These are phyloP conservation scores for Eremochloa ophiuroides DNA, from an alignment of 176 grass and related monocot species.

Conservation along the genomic window DNA sequence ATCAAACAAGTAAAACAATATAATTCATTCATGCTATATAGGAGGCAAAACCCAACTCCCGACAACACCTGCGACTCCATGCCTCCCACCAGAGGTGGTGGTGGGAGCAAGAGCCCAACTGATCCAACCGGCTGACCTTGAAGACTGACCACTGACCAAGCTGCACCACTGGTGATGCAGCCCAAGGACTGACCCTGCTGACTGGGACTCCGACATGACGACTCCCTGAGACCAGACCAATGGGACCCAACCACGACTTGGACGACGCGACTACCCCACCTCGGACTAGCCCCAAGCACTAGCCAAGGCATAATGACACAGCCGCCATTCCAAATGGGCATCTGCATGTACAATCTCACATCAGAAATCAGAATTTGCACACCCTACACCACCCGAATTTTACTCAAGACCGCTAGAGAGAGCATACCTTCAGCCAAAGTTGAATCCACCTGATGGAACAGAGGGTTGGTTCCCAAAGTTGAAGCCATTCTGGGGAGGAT, in stretches of 20 bases:
- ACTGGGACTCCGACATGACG: constrained; percentile 54
- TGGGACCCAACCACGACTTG: constrained; percentile 56
- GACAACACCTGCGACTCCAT: constrained; percentile 40
- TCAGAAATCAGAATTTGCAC: constrained; percentile 10
- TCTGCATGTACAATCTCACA: constrained; percentile 31
- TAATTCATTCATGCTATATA: constrained; percentile 53
- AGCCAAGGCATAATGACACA: constrained; percentile 47
- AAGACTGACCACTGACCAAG: constrained; percentile 53
- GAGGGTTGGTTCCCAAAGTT: constrained; percentile 52
- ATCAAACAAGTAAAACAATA: constrained; percentile 38
- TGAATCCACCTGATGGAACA: constrained; percentile 73
- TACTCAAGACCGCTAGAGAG: background rate
- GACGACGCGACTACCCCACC: constrained; percentile 50
- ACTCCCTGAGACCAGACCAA: constrained; percentile 56
- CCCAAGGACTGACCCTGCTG: constrained; percentile 38
- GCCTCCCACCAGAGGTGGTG: constrained; percentile 22
- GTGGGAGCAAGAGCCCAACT: constrained; percentile 32
- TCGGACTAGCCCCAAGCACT: constrained; percentile 51
- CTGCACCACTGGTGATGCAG: constrained; percentile 38
- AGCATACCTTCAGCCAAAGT: constrained; percentile 64
- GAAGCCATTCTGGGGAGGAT: constrained; percentile 51
- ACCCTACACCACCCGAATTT: background rate
- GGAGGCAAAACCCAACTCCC: constrained; percentile 49
- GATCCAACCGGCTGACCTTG: constrained; percentile 44
- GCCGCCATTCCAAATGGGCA: constrained; percentile 27